Evolutionary conservation across 2,329 filamentous ascomycete genomes (phyloP).

Genomic region (Decorospora gaudefroyi): DNA sequence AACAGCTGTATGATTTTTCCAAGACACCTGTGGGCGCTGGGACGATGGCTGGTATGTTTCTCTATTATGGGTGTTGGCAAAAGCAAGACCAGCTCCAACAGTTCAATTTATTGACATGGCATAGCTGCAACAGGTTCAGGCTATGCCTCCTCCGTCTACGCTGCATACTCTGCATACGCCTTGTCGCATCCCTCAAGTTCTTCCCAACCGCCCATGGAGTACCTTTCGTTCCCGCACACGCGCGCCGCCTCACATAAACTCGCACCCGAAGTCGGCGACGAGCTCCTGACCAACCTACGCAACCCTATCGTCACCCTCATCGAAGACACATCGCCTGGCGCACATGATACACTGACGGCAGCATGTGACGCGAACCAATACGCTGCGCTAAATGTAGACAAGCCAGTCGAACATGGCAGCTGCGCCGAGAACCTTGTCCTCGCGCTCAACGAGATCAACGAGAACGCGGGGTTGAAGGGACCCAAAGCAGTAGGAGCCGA

Average conservation of each 20-base stretch:
- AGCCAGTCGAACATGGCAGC: constrained; percentile 53
- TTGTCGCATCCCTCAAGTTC: constrained; percentile 38
- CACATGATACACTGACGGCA: constrained; percentile 55
- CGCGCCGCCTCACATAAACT: constrained; percentile 51
- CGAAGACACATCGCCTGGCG: constrained; percentile 52
- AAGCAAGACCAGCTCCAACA: not conserved
- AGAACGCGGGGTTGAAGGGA: constrained; percentile 53
- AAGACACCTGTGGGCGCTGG: constrained; percentile 58
- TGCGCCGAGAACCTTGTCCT: constrained; percentile 57
- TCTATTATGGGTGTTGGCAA: no score
- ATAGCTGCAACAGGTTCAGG: constrained; percentile 54
- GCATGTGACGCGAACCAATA: constrained; percentile 55
- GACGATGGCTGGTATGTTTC: constrained; percentile 47
- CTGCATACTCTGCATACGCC: constrained; percentile 55
- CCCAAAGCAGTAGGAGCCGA: constrained; percentile 54
- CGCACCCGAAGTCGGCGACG: constrained; percentile 49
- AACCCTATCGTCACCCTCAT: constrained; percentile 53
- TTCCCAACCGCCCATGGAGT: constrained; percentile 52
- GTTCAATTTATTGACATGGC: not conserved
- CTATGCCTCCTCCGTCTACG: constrained; percentile 54
- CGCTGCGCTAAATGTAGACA: constrained; percentile 49
- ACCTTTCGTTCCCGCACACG: constrained; percentile 54
- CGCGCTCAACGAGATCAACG: constrained; percentile 55
- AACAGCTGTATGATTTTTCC: constrained; percentile 57
- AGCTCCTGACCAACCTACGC: constrained; percentile 53